Evolutionary conservation across 2,329 filamentous ascomycete genomes (phyloP), one percentile per base, ranked within the genome.

Genomic region (Corynespora cassiicola): DNA sequence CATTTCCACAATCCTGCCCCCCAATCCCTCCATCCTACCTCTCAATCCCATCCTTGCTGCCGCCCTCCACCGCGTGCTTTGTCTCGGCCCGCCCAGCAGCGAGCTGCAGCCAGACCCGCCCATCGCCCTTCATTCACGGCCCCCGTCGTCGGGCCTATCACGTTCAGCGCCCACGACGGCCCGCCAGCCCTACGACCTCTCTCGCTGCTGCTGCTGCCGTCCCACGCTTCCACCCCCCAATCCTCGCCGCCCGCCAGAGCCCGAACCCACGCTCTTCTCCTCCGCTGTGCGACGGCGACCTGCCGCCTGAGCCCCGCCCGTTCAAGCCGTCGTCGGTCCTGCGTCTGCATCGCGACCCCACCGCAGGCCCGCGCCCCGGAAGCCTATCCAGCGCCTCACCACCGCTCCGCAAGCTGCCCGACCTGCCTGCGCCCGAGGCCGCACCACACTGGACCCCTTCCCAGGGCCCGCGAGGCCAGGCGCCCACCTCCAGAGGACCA

Each of bases 251-350:
- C 14, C 36, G 28, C 18, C 31, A 15, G 9, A 12, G 24, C 31
- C 26, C 21, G 14, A 16, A 10, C 41, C 30, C 28, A 37, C 30
- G 36, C 38, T 39, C 37, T 31, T 34, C 33, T 24, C 44, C 31
- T 23, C 19, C 23, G 24, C 32, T 37, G 32, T 48, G 41, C 36
- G 40, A 48, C 42, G 31, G 19, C 31, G 20, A 23, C 31, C 48
- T 14, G 34, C 36, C 31, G 43, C 23, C 42, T 16, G 19, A 44
- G 41, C 55, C 54, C 53, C 56, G 56, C 58, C 43, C 15, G 52
- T 54, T 56, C 54, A 28, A 47, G 41, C 35, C 39, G 17, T 12
- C 5, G 8, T n/a, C 39, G 36, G 42, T 48, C 39, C 39, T 36
- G 31, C 51, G 35, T 31, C 42, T 31, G 38, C 50, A 38, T 47